Evolutionary conservation across 257 asterid species (phyloP), one percentile per base, ranked within the genome.

Genomic region (Nicotiana attenuata): DNA sequence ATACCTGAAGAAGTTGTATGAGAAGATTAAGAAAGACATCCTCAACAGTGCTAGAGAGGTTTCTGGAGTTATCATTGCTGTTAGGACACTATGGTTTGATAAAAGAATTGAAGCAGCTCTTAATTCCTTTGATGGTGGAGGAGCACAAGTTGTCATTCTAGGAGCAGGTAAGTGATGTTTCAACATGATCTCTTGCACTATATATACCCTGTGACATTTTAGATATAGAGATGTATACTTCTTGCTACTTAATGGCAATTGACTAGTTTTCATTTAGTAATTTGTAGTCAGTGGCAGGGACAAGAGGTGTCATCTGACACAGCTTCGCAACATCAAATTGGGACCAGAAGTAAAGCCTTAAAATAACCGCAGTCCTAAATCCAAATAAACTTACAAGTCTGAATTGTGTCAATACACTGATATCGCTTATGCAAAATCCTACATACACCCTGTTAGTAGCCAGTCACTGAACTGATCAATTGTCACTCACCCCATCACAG

Each of bases 81-180:
- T 96, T 77, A 81, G 99, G 56, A 96, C 99, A 14, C 97, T 96
- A 64, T 96, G 99, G 98, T 91, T 96, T 29, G 99, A 96, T 80
- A 85, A 97, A 1, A 91, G 90, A 73, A 91, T 96, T 81, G 97
- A 96, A 78, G 96, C 92, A 14, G 97, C 99, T 57, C 83, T 96
- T 89, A 85, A 84, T 73, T 91, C 93, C 4, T 88, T 85, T 41
- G 92, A 79, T 65, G 91, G 89, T 50, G 97, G 92, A 81, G 91
- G 88, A 80, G 87, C 97, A n/a, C 99, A 96, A 80, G 94, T 96
- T 67, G 98, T 96, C 57, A 94, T 96, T 77, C 96, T 96, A 15
- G 99, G 99, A 78, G 99, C 99, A 91, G 99, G 98, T 95, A 84
- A 28, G 89, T 84, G 76, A 52, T 77, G 78, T 82, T 84, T 85